Conservation (phyloP, 2,329 filamentous ascomycete species). For the Macrophomina pseudophaseolina region DNA sequence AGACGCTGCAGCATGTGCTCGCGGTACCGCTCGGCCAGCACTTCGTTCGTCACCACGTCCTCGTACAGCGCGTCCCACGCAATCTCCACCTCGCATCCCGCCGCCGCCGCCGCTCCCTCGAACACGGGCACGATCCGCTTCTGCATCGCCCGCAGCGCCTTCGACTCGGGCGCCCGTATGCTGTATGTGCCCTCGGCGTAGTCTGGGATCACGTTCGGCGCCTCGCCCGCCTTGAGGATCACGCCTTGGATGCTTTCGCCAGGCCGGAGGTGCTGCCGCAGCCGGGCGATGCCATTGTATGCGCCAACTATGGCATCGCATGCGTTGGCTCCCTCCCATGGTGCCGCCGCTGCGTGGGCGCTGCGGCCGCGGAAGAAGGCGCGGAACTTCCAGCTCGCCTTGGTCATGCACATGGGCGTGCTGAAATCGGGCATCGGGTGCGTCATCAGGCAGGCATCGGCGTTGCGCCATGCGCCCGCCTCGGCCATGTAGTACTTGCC, state of each 20-base stretch:
- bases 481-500: constrained; percentile 54
- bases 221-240: constrained; percentile 37
- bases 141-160: constrained; percentile 36
- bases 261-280: constrained; percentile 47
- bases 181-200: constrained; percentile 45
- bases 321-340: constrained; percentile 37
- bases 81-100: constrained; percentile 43
- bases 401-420: constrained; percentile 57
- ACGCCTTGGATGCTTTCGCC: constrained; percentile 46
- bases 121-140: constrained; percentile 50
- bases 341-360: constrained; percentile 44
- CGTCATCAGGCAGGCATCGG: constrained; percentile 35
- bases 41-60: constrained; percentile 21
- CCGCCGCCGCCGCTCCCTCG: constrained; percentile 54
- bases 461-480: constrained; percentile 49
- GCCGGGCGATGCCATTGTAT: constrained; percentile 38
- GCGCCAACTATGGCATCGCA: constrained; percentile 36
- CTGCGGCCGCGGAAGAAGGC: constrained; percentile 49
- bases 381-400: constrained; percentile 43
- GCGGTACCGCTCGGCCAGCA: constrained; percentile 13
- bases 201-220: constrained; percentile 47
- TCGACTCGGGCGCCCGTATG: constrained; percentile 40
- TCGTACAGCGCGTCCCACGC: constrained; percentile 23
- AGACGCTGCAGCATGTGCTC: constrained; percentile 4
- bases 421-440: constrained; percentile 48